A percentile compares a stretch with the other conserved stretches of the same genome.
Conservation (phyloP, 140 eudicot genomes). For the Erigeron philadelphicus region DNA sequence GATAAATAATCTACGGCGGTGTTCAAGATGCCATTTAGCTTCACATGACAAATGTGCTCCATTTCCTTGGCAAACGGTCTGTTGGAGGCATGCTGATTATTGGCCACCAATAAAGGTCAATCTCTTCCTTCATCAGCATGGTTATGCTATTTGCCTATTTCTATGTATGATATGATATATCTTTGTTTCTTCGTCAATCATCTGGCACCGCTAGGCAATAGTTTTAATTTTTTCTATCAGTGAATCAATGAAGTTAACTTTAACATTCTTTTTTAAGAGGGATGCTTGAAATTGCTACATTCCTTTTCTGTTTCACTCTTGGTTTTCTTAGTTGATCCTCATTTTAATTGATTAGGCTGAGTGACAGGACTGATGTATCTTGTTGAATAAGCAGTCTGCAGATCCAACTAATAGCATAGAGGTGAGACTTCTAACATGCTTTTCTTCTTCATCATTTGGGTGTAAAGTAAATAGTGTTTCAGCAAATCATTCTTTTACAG, state of each 20-base stretch:
- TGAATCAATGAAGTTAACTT: neutral
- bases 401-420: conserved; percentile 47
- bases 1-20: conserved; percentile 57
- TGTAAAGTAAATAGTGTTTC: conserved; percentile 12
- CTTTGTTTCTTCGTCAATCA: conserved; percentile 7
- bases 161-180: neutral
- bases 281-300: conserved; percentile 3
- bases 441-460: conserved; percentile 14
- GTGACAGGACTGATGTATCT: conserved; percentile 60
- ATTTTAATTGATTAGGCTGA: conserved; percentile 47
- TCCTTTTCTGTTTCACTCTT: conserved; percentile 12
- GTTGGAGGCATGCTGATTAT: conserved; percentile 75
- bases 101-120: conserved; percentile 77
- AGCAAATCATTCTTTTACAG: neutral
- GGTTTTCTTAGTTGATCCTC: conserved; percentile 33
- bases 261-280: neutral
- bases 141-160: conserved; percentile 19
- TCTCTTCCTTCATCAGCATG: conserved; percentile 48
- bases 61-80: conserved; percentile 58
- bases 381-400: conserved; percentile 65
- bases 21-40: conserved; percentile 71
- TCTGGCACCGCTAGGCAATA: neutral
- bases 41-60: conserved; percentile 82
- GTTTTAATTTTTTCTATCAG: neutral
- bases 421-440: conserved; percentile 47